These are phyloP conservation scores for Tetrahymena elliotti DNA, from an alignment of 73 alveolate genomes.

Conservation along the genomic window DNA sequence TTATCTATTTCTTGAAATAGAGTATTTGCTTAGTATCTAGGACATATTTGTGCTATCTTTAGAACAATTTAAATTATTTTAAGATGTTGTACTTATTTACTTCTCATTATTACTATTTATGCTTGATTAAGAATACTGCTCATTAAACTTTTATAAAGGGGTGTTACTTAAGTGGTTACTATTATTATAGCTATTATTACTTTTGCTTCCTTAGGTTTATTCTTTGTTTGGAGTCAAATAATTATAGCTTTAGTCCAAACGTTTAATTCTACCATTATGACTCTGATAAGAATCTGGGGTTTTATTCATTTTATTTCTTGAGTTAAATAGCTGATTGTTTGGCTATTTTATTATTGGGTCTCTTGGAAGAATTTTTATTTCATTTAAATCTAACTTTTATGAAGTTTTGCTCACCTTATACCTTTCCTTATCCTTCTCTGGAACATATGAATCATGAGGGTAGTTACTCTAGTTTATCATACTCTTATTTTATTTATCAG, in stretches of 20 bases:
- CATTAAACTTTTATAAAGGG: background rate
- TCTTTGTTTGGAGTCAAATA: background rate
- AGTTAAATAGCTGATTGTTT: background rate
- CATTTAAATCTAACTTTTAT: background rate
- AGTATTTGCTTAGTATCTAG: background rate
- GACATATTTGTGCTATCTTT: background rate
- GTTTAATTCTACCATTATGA: background rate
- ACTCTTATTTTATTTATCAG: background rate
- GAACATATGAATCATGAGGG: background rate
- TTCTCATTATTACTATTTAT: background rate
- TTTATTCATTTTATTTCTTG: background rate
- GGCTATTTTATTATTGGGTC: background rate
- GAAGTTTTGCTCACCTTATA: background rate
- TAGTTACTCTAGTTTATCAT: background rate
- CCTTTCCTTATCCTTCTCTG: background rate
- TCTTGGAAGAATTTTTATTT: background rate
- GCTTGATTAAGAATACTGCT: background rate
- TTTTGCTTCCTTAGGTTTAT: background rate
- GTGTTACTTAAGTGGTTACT: background rate
- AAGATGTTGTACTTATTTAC: background rate
- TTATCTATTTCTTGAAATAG: background rate
- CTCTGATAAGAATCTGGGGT: background rate
- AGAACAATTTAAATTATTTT: background rate
- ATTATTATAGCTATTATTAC: background rate
- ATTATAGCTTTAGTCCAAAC: background rate